Base-by-base conservation (phyloP, 352 stramenopile genomes). In the Phytopythium kandeliae region DNA sequence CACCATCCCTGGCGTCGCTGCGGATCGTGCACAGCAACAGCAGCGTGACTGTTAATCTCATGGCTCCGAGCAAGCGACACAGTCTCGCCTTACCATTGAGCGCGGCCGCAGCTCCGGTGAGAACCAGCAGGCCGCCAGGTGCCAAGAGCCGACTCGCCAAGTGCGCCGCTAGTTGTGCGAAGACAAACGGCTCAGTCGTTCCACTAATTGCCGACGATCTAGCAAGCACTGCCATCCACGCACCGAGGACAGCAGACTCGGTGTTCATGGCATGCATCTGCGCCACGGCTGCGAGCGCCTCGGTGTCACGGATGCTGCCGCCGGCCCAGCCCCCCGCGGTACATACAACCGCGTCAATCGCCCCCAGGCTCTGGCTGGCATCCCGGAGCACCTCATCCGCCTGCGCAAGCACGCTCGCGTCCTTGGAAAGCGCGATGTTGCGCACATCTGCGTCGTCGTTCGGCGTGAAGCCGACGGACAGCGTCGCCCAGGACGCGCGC, bases 251-350 rank as follows among this genome's bases (percentile, higher is more conserved):
- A 1, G 81, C 81, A 8, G 82, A 94, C 53, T 92, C 78, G 44
- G 83, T 81, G 58, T 92, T 92, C 67, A 87, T 87, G 17, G 58
- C 46, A 50, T 89, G 74, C 78, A 94, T 89, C 31, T 88, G 65
- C 1, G 67, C 53, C 21, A 92, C 46, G 49, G 86, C 86, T 6
- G 63, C 48, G n/a, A 92, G 70, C 31, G 80, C 66, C 16, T 88
- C 72, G 12, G 56, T 51, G 36, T 86, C 72, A 25, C 71, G 77
- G 57, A 92, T 86, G 48, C 74, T 89, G 17, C 80, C 83, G 19
- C 80, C 79, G 24, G 79, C 76, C 85, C 83, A 94, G 6, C 85
- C 85, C 16, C 85, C 85, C 34, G 85, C 85, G 21, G 81, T 70
- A 57, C 81, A 94, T 30, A 95, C 74, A 2, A 95, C 75, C 0